Evolutionary conservation across 2,329 filamentous ascomycete genomes (phyloP), one percentile per base, ranked within the genome.

Genomic region (Ceratocystis ficicola): DNA sequence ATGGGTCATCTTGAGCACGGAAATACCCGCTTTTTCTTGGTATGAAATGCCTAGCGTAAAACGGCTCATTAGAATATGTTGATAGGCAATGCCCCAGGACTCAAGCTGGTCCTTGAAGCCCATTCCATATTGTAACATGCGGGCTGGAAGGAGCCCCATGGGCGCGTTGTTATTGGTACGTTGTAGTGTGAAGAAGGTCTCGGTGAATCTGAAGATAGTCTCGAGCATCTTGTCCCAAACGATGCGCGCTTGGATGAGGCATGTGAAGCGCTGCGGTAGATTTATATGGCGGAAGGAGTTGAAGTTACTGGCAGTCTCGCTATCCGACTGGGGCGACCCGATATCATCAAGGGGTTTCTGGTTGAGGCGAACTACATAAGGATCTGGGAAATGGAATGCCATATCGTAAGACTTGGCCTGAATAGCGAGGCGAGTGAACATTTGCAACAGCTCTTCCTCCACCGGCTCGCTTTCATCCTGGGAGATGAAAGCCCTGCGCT

Each of bases 321-420:
- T 57, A 17, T 57, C 52, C 2, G 3, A 30, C 10, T 46, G 59
- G 2, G 57, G 55, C 55, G 52, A 65, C 1, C 25, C 41, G 7
- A 28, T 55, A 30, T 65, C 63, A 1, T 28, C 28, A 25, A 32
- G 22, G 2, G 66, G 64, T 3, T 60, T 28, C 32, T 32, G 66
- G 1, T 77, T 78, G 8, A 83, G 75, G 5, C 78, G 78, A 68
- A 86, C 82, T 5, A 86, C 83, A 66, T 80, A 84, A 0, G 83
- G 83, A 36, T 83, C 77, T 0, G 83, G 83, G 67, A 86, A 86
- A 71, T 86, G 84, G 70, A 86, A 86, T 41, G 84, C 84, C 82
- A 86, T 83, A 70, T 86, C 84, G 71, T 86, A 86, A 0, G 83
- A 85, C 71, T 86, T 86, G 55, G 84, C 84, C 72, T 86, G 84